Base-by-base conservation (phyloP, 768 basidiomycete genomes). In the Tulasnella sp. region DNA sequence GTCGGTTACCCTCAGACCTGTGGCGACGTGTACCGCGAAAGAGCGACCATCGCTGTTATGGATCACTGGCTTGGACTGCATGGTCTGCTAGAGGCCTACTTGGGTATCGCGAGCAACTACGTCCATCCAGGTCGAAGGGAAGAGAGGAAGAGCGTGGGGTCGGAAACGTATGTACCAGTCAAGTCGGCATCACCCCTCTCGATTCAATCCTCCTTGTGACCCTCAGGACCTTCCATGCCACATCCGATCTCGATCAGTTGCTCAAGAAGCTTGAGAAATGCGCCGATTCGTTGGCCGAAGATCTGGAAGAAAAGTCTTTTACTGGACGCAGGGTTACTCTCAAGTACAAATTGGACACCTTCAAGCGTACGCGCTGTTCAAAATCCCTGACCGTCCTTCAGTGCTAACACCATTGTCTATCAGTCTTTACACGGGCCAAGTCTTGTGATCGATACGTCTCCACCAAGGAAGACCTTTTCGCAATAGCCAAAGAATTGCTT, bases 321-420 rank as follows among this genome's bases (percentile, higher is more conserved):
- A 85, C 88, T 7, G 96, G 94, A 8, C 87, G 89, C 75, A 97
- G 94, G 0, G 84, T 98, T 37, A 96, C 93, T 0, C 83, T 98
- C 66, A 97, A 96, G 79, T 95, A 89, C 79, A 99, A 99, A 81
- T 84, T 93, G 39, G 90, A 95, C 77, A 94, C 89, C 0, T 98
- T 89, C 79, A 88, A 96, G 83, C 89, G 92, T 81, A 66, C 72
- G 78, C 11, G 7, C 34, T 35, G 29, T 17, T 22, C 52, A 12
- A 11, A 14, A 64, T 11, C 11, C 63, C 12, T 59, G 62, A 1
- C 76, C 72, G 19, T 19, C 66, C 29, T 22, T 16, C 36, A 19
- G 37, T 47, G 34, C 52, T 9, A 72, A 34, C 5, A 34, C 67
- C 52, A 36, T 64, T 52, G 35, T 35, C 5, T 26, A 64, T 32